Evolutionary conservation across 257 asterid genomes (phyloP), one percentile per base, ranked within the genome.

Genomic region (Scutellaria galericulata): DNA sequence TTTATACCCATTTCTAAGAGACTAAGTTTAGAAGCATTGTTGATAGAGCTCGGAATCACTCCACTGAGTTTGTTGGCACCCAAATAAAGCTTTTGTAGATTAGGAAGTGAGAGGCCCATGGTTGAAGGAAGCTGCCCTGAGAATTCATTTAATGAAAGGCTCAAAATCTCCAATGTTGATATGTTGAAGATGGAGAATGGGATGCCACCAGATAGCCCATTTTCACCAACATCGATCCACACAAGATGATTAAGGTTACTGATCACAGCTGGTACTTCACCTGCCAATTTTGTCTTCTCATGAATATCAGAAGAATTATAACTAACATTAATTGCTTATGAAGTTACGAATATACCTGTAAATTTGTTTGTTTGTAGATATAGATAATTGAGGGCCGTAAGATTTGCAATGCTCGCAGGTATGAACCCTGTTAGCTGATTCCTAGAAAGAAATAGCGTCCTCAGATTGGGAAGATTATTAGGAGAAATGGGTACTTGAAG

Each of bases 201-300:
- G 12, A 83, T 67, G 60, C 45, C 10, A 27, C 86, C 88, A 9
- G 73, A 81, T 57, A 81, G 57, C 10, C 52, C 41, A 18, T 83
- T 83, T 24, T 0, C 1, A 4, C 6, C 59, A 27, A 81, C 75
- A 10, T 11, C 20, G 27, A 85, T 41, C 5, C 39, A 3, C 47
- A 64, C 69, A 3, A 85, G 79, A 51, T 78, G 35, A 31, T 31
- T 60, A 40, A 80, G 80, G 57, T 56, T 72, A 5, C 86, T 85
- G 47, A 85, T 74, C 73, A 76, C 87, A n/a, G 12, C 64, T 48
- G 90, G 90, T 47, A 86, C 18, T 67, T 79, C 82, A 74, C 86
- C 90, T 83, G 80, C 13, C 27, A 24, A 24, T 24, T 24, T 24
- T 24, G 27, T 24, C 27, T 24, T 24, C 27, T 24, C 27, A 24